Percentiles rank a stretch among this genome's conserved stretches.
phyloP scores from a whole-genome alignment of 2,329 filamentous ascomycete species.

The Cryphonectria nitschkei region DNA sequence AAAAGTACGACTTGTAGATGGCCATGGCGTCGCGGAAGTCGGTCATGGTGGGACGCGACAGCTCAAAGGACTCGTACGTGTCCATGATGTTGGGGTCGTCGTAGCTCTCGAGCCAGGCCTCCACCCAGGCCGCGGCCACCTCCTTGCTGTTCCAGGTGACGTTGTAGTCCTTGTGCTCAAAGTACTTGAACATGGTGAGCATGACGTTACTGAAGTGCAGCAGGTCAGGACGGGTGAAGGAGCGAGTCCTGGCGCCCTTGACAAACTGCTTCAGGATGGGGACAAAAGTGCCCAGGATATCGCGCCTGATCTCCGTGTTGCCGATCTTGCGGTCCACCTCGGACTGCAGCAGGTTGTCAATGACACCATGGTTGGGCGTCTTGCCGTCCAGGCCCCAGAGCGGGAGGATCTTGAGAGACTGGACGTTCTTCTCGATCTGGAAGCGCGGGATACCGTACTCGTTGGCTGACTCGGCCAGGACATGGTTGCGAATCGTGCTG shows the following conservation, averaged over 20 bases:
- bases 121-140: slow-evolving; percentile 51
- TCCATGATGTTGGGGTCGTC: slow-evolving; percentile 43
- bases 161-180: slow-evolving; percentile 55
- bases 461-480: slow-evolving; percentile 58
- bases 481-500: slow-evolving; percentile 57
- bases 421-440: slow-evolving; percentile 58
- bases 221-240: slow-evolving; percentile 48
- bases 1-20: slow-evolving; percentile 49
- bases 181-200: slow-evolving; percentile 55
- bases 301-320: slow-evolving; percentile 44
- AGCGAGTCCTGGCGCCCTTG: slow-evolving; percentile 50
- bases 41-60: slow-evolving; percentile 41
- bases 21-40: slow-evolving; percentile 42
- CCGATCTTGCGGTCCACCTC: slow-evolving; percentile 52
- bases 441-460: slow-evolving; percentile 59
- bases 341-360: slow-evolving; percentile 56
- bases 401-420: slow-evolving; percentile 57
- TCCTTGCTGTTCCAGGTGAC: slow-evolving; percentile 52
- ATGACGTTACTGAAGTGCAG: slow-evolving; percentile 51
- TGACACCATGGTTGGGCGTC: slow-evolving; percentile 56
- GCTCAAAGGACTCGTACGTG: slow-evolving; percentile 38
- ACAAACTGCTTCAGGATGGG: slow-evolving; percentile 55
- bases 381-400: slow-evolving; percentile 59
- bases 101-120: slow-evolving; percentile 52
- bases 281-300: slow-evolving; percentile 57